These are phyloP conservation scores for Phytophthora fragariae DNA, from an alignment of 352 stramenopile species.

Conservation along the genomic window DNA sequence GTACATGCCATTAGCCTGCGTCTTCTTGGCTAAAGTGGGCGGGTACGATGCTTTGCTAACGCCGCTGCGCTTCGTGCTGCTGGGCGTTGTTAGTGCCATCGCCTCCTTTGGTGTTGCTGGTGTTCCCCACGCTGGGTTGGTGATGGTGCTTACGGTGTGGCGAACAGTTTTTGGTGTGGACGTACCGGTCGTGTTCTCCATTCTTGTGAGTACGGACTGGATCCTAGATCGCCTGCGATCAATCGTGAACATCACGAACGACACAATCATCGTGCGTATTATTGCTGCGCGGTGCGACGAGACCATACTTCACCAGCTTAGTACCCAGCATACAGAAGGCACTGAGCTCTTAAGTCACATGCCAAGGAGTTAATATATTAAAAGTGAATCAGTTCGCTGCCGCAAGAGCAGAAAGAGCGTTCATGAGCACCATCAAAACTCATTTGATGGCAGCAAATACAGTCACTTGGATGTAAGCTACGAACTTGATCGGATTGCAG, in stretches of 20 bases:
- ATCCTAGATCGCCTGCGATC: conserved; percentile 77
- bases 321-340: conserved; percentile 40
- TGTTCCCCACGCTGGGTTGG: conserved; percentile 74
- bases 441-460: conserved; percentile 9
- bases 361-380: conserved; percentile 36
- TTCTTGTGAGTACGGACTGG: conserved; percentile 77
- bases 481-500: conserved; percentile 48
- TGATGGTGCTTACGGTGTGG: conserved; percentile 86
- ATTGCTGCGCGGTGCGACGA: conserved; percentile 80
- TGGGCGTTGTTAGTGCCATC: conserved; percentile 74
- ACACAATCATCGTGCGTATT: conserved; percentile 81
- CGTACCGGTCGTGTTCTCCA: conserved; percentile 67
- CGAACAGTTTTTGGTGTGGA: conserved; percentile 68
- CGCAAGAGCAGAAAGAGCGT: neutral
- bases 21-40: conserved; percentile 78
- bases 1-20: conserved; percentile 76
- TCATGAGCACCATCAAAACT: neutral
- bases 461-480: conserved; percentile 23
- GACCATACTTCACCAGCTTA: conserved; percentile 39
- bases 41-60: conserved; percentile 65
- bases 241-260: conserved; percentile 86
- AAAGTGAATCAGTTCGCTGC: conserved; percentile 10
- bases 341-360: conserved; percentile 34
- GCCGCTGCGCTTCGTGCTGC: conserved; percentile 61
- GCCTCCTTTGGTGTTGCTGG: conserved; percentile 75